phyloP scores from a whole-genome alignment of 2,329 filamentous ascomycete species.

The Aspergillus cejpii region DNA sequence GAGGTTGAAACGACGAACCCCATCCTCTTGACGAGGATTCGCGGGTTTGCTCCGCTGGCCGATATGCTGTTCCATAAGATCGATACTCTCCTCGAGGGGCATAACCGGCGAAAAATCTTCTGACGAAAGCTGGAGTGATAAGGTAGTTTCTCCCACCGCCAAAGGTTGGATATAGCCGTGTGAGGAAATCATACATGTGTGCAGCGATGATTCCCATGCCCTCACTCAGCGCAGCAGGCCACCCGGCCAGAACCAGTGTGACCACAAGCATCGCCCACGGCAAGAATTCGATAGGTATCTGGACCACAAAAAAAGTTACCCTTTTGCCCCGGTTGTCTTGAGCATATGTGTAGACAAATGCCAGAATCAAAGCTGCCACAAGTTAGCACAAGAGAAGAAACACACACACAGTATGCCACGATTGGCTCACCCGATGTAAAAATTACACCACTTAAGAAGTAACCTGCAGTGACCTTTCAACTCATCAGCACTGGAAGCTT shows the following conservation, averaged over 20 bases:
- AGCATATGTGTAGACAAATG: constrained; percentile 74
- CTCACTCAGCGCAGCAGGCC: constrained; percentile 54
- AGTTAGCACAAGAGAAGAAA: constrained; percentile 28
- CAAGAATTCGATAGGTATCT: constrained; percentile 71
- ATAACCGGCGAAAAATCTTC: constrained; percentile 54
- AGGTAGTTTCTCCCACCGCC: constrained; percentile 75
- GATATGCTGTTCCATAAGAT: constrained; percentile 57
- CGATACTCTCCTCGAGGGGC: constrained; percentile 45
- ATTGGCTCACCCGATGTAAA: constrained; percentile 36
- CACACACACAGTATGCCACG: constrained; percentile 2
- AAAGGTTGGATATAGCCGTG: constrained; percentile 79
- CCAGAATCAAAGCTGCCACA: constrained; percentile 64
- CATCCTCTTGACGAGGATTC: constrained; percentile 22
- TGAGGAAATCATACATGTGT: constrained; percentile 85
- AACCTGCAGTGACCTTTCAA: constrained; percentile 40
- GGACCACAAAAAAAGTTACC: constrained; percentile 73
- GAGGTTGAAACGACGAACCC: constrained; percentile 27
- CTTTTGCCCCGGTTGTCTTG: constrained; percentile 77
- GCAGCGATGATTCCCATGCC: constrained; percentile 76
- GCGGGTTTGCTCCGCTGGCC: constrained; percentile 28
- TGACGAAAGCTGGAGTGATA: constrained; percentile 65
- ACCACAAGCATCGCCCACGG: constrained; percentile 73
- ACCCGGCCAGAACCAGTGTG: constrained; percentile 62
- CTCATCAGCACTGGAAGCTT: constrained; percentile 23
- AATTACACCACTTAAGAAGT: constrained; percentile 25